phyloP scores from a whole-genome alignment of 441 rosid genomes.

The California macrophylla region DNA sequence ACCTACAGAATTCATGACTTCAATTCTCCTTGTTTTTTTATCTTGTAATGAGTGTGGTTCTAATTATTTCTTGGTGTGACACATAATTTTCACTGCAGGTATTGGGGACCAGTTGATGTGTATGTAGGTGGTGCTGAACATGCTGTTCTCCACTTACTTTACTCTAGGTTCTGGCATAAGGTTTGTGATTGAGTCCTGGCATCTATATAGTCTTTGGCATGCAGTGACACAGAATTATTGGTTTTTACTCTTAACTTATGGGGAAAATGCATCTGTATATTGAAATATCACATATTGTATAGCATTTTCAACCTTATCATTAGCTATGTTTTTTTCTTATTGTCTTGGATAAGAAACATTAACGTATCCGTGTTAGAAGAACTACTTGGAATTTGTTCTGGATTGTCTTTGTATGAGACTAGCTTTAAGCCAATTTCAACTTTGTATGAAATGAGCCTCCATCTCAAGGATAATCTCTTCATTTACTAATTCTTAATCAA shows the following conservation, averaged over 20 bases:
- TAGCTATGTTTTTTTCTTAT: neutral
- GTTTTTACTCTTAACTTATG: neutral
- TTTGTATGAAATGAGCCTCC: neutral
- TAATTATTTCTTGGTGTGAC: neutral
- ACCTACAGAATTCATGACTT: neutral
- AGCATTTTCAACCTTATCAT: neutral
- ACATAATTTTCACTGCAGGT: slow-evolving; percentile 33
- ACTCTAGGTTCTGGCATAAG: slow-evolving; percentile 99
- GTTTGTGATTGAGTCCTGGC: slow-evolving; percentile 26
- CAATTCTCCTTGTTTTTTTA: neutral
- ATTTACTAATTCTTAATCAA: neutral
- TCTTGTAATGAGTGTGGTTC: neutral
- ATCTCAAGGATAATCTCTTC: neutral
- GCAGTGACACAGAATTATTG: neutral
- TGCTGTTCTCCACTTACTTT: slow-evolving; percentile 93
- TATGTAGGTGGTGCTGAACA: slow-evolving; percentile 98
- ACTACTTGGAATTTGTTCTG: neutral
- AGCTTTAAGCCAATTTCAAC: neutral
- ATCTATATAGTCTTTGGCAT: neutral
- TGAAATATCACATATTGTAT: neutral
- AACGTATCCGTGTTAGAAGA: slow-evolving; percentile 4
- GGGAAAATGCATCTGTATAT: neutral
- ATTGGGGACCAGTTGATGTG: slow-evolving; percentile 93
- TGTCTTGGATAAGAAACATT: neutral
- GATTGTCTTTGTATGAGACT: neutral